Percentiles rank a stretch among this genome's conserved stretches.
Evolutionary conservation across 1,284 basidiomycete genomes (phyloP).

Genomic region (Ustilago hordei): DNA sequence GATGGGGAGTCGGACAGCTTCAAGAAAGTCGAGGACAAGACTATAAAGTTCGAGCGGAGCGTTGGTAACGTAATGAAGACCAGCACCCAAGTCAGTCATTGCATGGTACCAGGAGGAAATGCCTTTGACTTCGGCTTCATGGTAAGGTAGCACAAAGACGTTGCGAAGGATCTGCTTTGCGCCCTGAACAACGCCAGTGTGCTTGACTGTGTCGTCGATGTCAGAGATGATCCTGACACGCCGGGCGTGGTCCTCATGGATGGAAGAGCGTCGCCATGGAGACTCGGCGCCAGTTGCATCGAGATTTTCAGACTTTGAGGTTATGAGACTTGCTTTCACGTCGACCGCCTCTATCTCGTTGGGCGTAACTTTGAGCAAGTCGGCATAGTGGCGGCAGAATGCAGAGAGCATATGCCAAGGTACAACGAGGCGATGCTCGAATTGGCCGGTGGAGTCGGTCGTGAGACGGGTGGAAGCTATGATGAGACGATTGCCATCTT

Average conservation of each 20-base stretch:
- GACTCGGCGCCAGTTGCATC: conserved; percentile 13
- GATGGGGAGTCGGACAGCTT: conserved; percentile 77
- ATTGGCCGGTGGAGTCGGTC: conserved; percentile 37
- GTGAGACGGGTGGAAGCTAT: conserved; percentile 48
- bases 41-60: conserved; percentile 86
- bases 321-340: conserved; percentile 32
- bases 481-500: conserved; percentile 26
- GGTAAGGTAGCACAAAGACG: conserved; percentile 73
- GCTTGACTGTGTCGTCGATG: conserved; percentile 92
- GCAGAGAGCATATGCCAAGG: conserved; percentile 55
- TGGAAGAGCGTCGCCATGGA: conserved; percentile 34
- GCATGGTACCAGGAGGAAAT: conserved; percentile 76
- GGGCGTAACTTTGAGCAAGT: conserved; percentile 14
- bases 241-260: conserved; percentile 42
- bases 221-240: conserved; percentile 81
- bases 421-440: conserved; percentile 39
- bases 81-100: conserved; percentile 35
- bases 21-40: conserved; percentile 83
- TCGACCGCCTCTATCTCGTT: conserved; percentile 44
- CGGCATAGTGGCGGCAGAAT: conserved; percentile 40
- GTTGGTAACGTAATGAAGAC: conserved; percentile 77
- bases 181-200: conserved; percentile 69
- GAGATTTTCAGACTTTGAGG: neutral
- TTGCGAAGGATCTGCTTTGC: conserved; percentile 70
- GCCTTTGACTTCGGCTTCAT: conserved; percentile 82